phyloP scores from a whole-genome alignment of 306 rosid genomes.

The Coriaria nepalensis region DNA sequence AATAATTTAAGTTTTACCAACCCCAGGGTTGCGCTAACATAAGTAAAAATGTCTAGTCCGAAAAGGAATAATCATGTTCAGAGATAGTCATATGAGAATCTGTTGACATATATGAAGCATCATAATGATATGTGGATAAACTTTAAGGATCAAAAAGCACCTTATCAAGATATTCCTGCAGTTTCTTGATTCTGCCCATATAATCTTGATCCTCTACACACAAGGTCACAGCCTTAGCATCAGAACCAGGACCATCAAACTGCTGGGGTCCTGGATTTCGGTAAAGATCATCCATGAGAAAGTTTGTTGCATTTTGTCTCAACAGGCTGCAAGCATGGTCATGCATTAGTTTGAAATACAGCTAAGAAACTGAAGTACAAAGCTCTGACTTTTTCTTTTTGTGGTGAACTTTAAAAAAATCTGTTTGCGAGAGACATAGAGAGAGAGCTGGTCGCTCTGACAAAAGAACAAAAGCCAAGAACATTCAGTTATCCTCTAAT shows the following conservation, averaged over 20 bases:
- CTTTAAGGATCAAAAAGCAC: constrained; percentile 14
- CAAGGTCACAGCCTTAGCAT: constrained; percentile 60
- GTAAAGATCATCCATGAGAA: constrained; percentile 73
- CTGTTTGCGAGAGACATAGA: too few species aligned
- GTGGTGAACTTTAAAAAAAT: too few species aligned
- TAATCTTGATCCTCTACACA: constrained; percentile 93
- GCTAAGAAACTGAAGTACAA: constrained; percentile 5
- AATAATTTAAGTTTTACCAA: too few species aligned
- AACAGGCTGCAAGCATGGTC: constrained; percentile 51
- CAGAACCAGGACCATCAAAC: constrained; percentile 94
- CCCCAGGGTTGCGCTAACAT: too few species aligned
- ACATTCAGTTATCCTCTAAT: neutral
- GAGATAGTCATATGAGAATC: too few species aligned
- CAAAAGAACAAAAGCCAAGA: too few species aligned
- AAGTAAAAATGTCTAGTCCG: too few species aligned
- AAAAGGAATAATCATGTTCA: too few species aligned
- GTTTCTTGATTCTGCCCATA: constrained; percentile 95
- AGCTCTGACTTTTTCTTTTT: too few species aligned
- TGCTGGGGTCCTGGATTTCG: constrained; percentile 98
- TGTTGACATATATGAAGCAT: too few species aligned
- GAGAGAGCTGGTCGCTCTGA: too few species aligned
- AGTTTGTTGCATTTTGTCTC: constrained; percentile 50
- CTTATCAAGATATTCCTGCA: constrained; percentile 86
- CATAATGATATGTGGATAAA: too few species aligned
- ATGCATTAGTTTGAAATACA: constrained; percentile 10